phyloP scores from a whole-genome alignment of 1,139 yeast genomes.

The Blastobotrys malaysiensis region DNA sequence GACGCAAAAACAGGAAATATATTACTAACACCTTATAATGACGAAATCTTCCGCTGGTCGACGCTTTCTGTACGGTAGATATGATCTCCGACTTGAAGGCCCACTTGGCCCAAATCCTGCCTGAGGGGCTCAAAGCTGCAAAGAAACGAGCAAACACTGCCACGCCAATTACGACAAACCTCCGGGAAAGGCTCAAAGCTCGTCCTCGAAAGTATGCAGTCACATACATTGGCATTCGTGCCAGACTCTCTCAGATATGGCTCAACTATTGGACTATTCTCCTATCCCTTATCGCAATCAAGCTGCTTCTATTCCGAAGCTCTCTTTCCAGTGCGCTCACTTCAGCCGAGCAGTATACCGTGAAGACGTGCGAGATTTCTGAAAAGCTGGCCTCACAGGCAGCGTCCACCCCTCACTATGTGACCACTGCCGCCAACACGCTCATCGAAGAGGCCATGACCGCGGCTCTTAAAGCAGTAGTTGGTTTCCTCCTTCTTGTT shows the following conservation, averaged over 20 bases:
- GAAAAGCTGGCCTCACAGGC: conserved; percentile 43
- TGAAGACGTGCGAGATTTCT: conserved; percentile 40
- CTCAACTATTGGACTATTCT: conserved; percentile 30
- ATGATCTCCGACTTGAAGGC: neutral
- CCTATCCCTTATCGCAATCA: conserved; percentile 30
- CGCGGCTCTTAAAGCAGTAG: conserved; percentile 42
- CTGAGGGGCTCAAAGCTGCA: neutral
- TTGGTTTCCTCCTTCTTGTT: conserved; percentile 39
- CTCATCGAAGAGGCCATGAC: conserved; percentile 45
- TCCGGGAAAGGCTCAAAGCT: neutral
- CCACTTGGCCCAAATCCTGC: neutral
- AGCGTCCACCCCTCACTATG: conserved; percentile 50
- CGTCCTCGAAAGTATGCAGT: neutral
- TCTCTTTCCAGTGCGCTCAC: conserved; percentile 25
- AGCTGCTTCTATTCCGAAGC: conserved; percentile 29
- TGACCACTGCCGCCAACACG: conserved; percentile 50
- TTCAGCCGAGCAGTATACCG: conserved; percentile 24
- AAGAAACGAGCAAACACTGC: neutral
- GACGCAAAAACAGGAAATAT: neutral
- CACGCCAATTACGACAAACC: neutral
- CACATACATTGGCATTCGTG: conserved; percentile 33
- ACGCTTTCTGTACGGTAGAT: neutral
- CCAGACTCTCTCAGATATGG: conserved; percentile 33
- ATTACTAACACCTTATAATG: neutral
- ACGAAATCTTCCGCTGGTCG: neutral